Evolutionary conservation across 305 asterid genomes (phyloP).

Genomic region (Fraxinus paxiana): DNA sequence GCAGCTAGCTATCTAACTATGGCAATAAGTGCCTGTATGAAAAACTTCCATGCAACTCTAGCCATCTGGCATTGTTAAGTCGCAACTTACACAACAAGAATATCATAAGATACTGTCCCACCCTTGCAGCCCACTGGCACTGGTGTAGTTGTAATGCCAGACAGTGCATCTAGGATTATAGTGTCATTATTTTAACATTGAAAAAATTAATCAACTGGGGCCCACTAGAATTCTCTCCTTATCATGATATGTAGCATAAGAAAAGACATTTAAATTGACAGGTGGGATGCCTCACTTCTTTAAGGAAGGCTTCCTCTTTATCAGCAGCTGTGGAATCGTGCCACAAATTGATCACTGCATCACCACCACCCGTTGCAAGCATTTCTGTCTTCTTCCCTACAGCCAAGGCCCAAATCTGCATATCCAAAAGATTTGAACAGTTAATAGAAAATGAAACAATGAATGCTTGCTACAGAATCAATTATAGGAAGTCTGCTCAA

Average conservation of each 20-base stretch:
- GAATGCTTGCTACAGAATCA: constrained; percentile 1
- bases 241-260: not conserved
- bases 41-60: not conserved
- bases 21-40: not conserved
- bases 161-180: not conserved
- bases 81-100: not conserved
- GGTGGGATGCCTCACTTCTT: constrained; percentile 51
- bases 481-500: not conserved
- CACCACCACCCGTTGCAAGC: constrained; percentile 81
- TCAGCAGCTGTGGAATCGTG: constrained; percentile 74
- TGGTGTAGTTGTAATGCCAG: not conserved
- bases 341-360: constrained; percentile 78
- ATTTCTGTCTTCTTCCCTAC: constrained; percentile 70
- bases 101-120: not conserved
- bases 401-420: constrained; percentile 79
- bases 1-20: not conserved
- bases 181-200: not conserved
- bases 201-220: not conserved
- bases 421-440: constrained; percentile 12
- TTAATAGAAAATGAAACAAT: not conserved
- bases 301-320: constrained; percentile 68
- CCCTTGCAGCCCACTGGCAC: not conserved
- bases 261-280: not conserved
- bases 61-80: not conserved
- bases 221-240: not conserved